Conservation (phyloP, 768 basidiomycete genomes). For the Rhodotorula babjevae region DNA sequence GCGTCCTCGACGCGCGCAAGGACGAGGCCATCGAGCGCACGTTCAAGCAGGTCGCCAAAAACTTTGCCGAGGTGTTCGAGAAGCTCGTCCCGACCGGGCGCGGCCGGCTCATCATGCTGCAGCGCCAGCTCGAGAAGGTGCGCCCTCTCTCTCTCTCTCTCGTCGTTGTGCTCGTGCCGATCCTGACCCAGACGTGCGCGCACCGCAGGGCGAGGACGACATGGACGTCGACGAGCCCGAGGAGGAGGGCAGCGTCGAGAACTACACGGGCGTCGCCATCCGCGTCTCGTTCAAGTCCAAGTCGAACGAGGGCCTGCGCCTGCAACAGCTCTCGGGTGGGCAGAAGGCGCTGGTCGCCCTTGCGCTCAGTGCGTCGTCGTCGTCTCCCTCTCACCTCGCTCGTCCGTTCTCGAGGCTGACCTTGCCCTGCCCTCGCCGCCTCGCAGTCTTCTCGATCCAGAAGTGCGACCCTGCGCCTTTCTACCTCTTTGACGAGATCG, state of each 20-base stretch:
- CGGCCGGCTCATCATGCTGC: slow-evolving; percentile 86
- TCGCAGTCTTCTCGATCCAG: slow-evolving; percentile 89
- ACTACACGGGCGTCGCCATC: slow-evolving; percentile 94
- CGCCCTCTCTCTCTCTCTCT: slow-evolving; percentile 36
- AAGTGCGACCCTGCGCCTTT: slow-evolving; percentile 99
- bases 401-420: slow-evolving; percentile 8
- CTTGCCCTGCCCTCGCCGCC: not conserved
- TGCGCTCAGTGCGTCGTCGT: slow-evolving; percentile 65
- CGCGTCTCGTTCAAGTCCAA: slow-evolving; percentile 99
- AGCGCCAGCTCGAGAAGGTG: slow-evolving; percentile 63
- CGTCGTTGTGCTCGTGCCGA: not conserved
- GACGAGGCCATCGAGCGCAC: slow-evolving; percentile 98
- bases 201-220: slow-evolving; percentile 42
- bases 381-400: slow-evolving; percentile 1
- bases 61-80: slow-evolving; percentile 96
- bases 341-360: slow-evolving; percentile 96
- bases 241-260: slow-evolving; percentile 57
- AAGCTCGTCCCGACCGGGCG: slow-evolving; percentile 89
- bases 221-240: slow-evolving; percentile 44
- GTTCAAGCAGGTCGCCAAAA: slow-evolving; percentile 94
- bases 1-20: slow-evolving; percentile 90
- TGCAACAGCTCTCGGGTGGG: slow-evolving; percentile 94
- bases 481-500: slow-evolving; percentile 99
- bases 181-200: too few species aligned
- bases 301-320: slow-evolving; percentile 89